Conservation (phyloP, 495 filamentous ascomycete genomes). For the Pyronema omphalodes region DNA sequence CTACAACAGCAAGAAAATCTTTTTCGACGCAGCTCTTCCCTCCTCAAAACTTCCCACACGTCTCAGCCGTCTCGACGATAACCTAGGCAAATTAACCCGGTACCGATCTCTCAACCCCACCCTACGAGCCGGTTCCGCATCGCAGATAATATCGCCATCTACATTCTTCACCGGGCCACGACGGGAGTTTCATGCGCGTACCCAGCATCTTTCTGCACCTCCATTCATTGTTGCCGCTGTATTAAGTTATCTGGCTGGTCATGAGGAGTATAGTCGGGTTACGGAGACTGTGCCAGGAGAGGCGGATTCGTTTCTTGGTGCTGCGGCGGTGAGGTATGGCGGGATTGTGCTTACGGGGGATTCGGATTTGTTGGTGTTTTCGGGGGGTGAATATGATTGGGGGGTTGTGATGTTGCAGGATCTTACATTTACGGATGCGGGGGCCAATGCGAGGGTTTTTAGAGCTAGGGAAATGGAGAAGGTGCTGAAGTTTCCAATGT, state of each 20-base stretch:
- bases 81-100: slow-evolving; percentile 3
- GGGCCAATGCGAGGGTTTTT: slow-evolving; percentile 7
- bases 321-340: slow-evolving; percentile 7
- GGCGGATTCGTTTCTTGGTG: slow-evolving; percentile 16
- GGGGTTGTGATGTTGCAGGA: slow-evolving; percentile 22
- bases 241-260: slow-evolving; percentile 3
- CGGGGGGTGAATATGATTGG: slow-evolving; percentile 1
- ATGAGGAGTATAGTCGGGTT: slow-evolving; percentile 1
- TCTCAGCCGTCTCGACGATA: slow-evolving; percentile 29
- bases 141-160: not conserved
- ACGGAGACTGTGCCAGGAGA: slow-evolving; percentile 15
- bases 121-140: not conserved
- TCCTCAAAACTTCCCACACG: slow-evolving; percentile 36
- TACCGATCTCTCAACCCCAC: slow-evolving; percentile 10
- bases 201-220: slow-evolving; percentile 9
- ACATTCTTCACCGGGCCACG: not conserved
- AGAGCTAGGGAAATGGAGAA: slow-evolving; percentile 4
- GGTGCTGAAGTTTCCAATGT: slow-evolving; percentile 6
- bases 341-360: slow-evolving; percentile 18
- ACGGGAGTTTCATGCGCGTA: not conserved
- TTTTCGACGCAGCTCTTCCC: slow-evolving; percentile 64
- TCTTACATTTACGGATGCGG: not conserved
- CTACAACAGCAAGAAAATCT: slow-evolving; percentile 36
- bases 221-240: slow-evolving; percentile 13
- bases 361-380: slow-evolving; percentile 17